phyloP scores from a whole-genome alignment of 2,329 filamentous ascomycete species.

The Ophiocordyceps polyrhachis-furcata region DNA sequence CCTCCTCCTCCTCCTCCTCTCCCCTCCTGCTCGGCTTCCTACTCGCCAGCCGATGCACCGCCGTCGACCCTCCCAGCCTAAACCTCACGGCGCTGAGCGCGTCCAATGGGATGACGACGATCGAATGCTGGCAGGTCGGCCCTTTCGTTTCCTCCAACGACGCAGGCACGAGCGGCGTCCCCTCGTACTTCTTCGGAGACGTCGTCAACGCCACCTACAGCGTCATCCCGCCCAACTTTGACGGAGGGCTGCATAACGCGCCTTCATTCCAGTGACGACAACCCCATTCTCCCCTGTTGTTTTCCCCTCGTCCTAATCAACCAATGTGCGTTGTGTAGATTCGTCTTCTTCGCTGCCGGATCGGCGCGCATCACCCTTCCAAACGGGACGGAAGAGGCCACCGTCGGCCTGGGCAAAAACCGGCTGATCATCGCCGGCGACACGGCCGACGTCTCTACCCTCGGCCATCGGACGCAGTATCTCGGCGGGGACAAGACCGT shows the following conservation, averaged over 20 bases:
- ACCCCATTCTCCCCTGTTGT: slow-evolving; percentile 4
- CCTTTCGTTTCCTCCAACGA: slow-evolving; percentile 8
- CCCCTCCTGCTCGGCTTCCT: not conserved
- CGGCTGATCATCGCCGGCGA: slow-evolving; percentile 24
- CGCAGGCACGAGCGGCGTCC: slow-evolving; percentile 14
- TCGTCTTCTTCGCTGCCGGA: slow-evolving; percentile 19
- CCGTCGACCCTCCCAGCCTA: slow-evolving; percentile 5
- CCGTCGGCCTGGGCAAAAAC: slow-evolving; percentile 19
- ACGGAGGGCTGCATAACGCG: slow-evolving; percentile 22
- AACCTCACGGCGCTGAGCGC: slow-evolving; percentile 23
- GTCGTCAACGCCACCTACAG: slow-evolving; percentile 15
- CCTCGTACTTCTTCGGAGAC: slow-evolving; percentile 12
- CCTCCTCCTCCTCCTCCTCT: too few relatives aligned
- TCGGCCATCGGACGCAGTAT: slow-evolving; percentile 23
- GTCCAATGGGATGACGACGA: slow-evolving; percentile 16
- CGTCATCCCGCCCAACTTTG: slow-evolving; percentile 16
- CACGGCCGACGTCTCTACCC: slow-evolving; percentile 17
- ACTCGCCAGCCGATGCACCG: not conserved
- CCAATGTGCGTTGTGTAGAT: slow-evolving; percentile 10
- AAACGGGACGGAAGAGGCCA: slow-evolving; percentile 16
- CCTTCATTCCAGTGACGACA: slow-evolving; percentile 24
- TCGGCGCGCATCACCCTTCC: slow-evolving; percentile 21
- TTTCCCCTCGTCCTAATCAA: not conserved
- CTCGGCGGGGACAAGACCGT: slow-evolving; percentile 18
- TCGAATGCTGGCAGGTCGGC: slow-evolving; percentile 26